Percentiles rank a stretch among this genome's conserved stretches.
These are phyloP conservation scores for Wickerhamiella kurtzmanii DNA, from an alignment of 805 yeast species.

Conservation along the genomic window DNA sequence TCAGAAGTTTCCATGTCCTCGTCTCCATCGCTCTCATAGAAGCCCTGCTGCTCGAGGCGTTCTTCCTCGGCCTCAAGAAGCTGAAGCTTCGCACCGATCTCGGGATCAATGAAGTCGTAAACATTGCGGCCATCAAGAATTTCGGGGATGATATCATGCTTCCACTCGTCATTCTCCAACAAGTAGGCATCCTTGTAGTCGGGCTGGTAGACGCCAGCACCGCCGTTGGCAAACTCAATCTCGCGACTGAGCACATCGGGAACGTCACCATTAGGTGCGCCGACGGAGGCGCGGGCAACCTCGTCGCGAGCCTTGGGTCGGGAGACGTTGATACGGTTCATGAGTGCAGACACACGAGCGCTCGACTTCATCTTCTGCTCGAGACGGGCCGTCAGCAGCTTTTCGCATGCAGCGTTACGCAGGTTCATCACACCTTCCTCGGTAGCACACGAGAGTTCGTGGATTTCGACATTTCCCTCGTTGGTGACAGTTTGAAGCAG, in stretches of 20 bases:
- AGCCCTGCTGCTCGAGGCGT: conserved; percentile 82
- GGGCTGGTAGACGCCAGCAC: conserved; percentile 95
- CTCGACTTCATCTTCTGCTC: conserved; percentile 93
- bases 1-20: conserved; percentile 46
- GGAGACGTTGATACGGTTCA: conserved; percentile 93
- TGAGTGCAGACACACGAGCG: conserved; percentile 72
- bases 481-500: conserved; percentile 47
- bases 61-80: conserved; percentile 97
- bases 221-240: conserved; percentile 88
- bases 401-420: conserved; percentile 94
- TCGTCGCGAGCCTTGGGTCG: conserved; percentile 84
- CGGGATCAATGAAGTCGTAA: conserved; percentile 94
- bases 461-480: conserved; percentile 70
- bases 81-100: conserved; percentile 81
- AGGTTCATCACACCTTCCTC: conserved; percentile 93
- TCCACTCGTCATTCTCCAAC: conserved; percentile 95
- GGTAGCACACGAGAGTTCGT: conserved; percentile 85
- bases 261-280: conserved; percentile 74
- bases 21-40: conserved; percentile 78
- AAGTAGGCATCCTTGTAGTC: conserved; percentile 85
- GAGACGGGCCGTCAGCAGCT: conserved; percentile 84
- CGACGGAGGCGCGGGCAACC: conserved; percentile 52
- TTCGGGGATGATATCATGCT: conserved; percentile 94
- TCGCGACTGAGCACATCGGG: conserved; percentile 77
- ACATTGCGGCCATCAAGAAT: conserved; percentile 91